Conservation (phyloP, 352 stramenopile genomes). For the Pythium monospermum region DNA sequence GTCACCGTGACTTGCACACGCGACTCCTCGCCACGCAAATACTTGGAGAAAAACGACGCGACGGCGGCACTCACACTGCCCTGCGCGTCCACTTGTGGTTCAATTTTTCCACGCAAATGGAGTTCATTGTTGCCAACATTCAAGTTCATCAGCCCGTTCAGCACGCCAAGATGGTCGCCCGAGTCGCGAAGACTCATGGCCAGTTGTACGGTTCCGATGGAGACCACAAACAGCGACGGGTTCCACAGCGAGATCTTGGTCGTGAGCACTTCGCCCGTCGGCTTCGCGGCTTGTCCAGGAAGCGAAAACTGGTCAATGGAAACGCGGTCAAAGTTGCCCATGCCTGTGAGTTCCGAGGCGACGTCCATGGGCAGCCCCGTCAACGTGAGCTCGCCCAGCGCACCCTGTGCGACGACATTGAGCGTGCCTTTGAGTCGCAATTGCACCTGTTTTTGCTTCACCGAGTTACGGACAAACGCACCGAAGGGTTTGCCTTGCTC, state of each 20-base stretch:
- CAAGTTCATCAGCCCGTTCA: slow-evolving; percentile 57
- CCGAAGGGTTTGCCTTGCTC: slow-evolving; percentile 48
- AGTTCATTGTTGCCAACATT: slow-evolving; percentile 44
- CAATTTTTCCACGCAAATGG: slow-evolving; percentile 38
- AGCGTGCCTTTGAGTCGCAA: slow-evolving; percentile 48
- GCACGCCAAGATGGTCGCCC: slow-evolving; percentile 25
- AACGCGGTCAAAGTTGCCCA: slow-evolving; percentile 62
- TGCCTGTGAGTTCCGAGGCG: slow-evolving; percentile 39
- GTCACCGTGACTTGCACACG: slow-evolving; percentile 50
- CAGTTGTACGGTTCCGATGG: slow-evolving; percentile 42
- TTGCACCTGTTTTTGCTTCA: slow-evolving; percentile 40
- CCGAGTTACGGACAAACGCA: slow-evolving; percentile 59
- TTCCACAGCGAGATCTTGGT: slow-evolving; percentile 66
- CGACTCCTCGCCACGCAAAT: slow-evolving; percentile 50
- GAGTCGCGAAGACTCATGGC: slow-evolving; percentile 40
- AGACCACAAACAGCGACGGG: slow-evolving; percentile 62
- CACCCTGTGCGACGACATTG: slow-evolving; percentile 55
- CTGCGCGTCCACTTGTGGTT: slow-evolving; percentile 33
- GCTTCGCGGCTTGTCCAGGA: slow-evolving; percentile 33
- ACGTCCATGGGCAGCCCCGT: slow-evolving; percentile 42
- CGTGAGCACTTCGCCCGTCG: slow-evolving; percentile 43
- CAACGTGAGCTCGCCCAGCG: slow-evolving; percentile 59
- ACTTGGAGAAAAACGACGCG: slow-evolving; percentile 61
- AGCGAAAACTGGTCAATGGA: slow-evolving; percentile 54
- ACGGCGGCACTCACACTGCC: slow-evolving; percentile 49